Evolutionary conservation across 208 protist species (phyloP).

Genomic region (Perkinsela sp.): DNA sequence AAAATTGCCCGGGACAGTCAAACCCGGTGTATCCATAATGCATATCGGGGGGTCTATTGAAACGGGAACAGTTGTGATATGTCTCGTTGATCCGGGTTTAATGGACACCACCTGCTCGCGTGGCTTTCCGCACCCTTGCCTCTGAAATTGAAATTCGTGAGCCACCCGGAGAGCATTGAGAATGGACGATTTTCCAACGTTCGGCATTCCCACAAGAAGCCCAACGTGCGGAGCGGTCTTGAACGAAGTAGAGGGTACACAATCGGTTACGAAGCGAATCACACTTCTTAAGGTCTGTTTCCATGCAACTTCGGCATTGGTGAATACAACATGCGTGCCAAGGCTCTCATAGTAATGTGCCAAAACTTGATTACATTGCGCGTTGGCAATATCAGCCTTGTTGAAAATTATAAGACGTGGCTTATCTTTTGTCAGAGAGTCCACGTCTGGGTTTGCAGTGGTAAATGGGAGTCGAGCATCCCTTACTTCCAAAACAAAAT

Average conservation of each 20-base stretch:
- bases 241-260: conserved; percentile 20
- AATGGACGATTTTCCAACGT: conserved; percentile 74
- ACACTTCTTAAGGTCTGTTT: conserved; percentile 35
- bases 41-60: conserved; percentile 39
- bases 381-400: conserved; percentile 64
- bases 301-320: conserved; percentile 32
- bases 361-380: conserved; percentile 33
- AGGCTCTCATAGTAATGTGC: conserved; percentile 37
- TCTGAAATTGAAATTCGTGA: conserved; percentile 62
- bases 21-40: conserved; percentile 50
- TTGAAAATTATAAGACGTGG: conserved; percentile 61
- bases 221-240: conserved; percentile 36
- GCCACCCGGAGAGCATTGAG: conserved; percentile 66
- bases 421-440: conserved; percentile 13
- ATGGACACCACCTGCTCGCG: conserved; percentile 41
- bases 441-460: conserved; percentile 44
- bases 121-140: conserved; percentile 35
- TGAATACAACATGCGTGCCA: conserved; percentile 39
- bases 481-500: conserved; percentile 68
- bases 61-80: conserved; percentile 40
- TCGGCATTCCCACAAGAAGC: conserved; percentile 71
- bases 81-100: conserved; percentile 32
- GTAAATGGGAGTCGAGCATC: conserved; percentile 62
- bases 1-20: conserved; percentile 52
- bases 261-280: conserved; percentile 33